phyloP scores from a whole-genome alignment of 805 yeast genomes.

The Hanseniaspora jakobsenii region DNA sequence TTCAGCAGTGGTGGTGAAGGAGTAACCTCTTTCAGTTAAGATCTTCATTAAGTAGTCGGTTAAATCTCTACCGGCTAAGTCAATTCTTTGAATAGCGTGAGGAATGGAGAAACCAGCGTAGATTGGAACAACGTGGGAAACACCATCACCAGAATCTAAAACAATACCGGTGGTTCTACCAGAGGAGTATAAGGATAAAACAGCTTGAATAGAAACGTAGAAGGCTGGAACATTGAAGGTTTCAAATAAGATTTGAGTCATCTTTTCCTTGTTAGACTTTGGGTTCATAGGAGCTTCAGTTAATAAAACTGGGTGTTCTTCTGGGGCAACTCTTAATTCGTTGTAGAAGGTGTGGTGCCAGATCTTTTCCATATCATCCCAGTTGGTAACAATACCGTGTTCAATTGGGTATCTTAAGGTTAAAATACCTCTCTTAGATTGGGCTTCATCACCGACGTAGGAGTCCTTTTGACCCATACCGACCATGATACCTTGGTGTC shows the following conservation, averaged over 20 bases:
- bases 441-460: constrained; percentile 99
- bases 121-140: constrained; percentile 99
- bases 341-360: constrained; percentile 99
- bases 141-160: constrained; percentile 99
- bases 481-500: constrained; percentile 99
- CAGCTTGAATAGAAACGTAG: constrained; percentile 98
- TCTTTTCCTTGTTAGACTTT: constrained; percentile 98
- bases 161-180: constrained; percentile 99
- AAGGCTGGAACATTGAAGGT: constrained; percentile 99
- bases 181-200: constrained; percentile 91
- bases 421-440: constrained; percentile 99
- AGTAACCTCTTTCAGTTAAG: constrained; percentile 95
- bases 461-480: constrained; percentile 99
- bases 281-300: constrained; percentile 99
- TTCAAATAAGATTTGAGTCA: constrained; percentile 98
- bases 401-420: constrained; percentile 98
- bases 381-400: constrained; percentile 99
- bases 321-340: constrained; percentile 99
- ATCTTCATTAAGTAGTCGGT: constrained; percentile 98
- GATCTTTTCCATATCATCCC: constrained; percentile 99
- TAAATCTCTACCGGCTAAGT: constrained; percentile 98
- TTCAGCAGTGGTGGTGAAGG: constrained; percentile 98
- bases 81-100: constrained; percentile 96
- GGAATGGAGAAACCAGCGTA: constrained; percentile 99
- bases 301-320: constrained; percentile 97